Evolutionary conservation across 306 rosid genomes (phyloP).

Genomic region (Quercus ilex): DNA sequence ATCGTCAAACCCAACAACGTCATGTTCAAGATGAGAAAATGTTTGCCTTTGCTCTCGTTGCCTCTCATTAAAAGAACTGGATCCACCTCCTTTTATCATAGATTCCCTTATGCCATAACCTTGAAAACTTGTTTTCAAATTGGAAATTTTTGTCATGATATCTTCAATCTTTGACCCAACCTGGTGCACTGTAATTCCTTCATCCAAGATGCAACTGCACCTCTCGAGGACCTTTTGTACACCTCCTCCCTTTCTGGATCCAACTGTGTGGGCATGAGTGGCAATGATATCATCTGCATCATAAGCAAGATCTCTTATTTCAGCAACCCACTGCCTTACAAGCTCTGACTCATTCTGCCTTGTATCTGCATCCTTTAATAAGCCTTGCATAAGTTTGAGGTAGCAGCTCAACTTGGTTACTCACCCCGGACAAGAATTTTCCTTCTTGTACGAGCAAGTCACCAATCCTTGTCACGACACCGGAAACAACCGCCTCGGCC

Average conservation of each 20-base stretch:
- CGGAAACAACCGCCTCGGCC: constrained; percentile 41
- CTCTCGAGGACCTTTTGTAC: too few relatives aligned
- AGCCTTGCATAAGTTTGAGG: background rate
- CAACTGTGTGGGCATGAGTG: too few relatives aligned
- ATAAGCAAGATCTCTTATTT: constrained; percentile 52
- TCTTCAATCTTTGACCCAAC: constrained; percentile 12
- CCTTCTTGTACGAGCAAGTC: constrained; percentile 17
- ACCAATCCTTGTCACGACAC: constrained; percentile 31
- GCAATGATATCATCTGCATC: constrained; percentile 36
- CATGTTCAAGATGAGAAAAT: too few relatives aligned
- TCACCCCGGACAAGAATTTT: background rate
- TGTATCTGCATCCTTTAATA: constrained; percentile 26
- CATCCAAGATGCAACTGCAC: constrained; percentile 5
- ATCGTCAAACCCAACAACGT: too few relatives aligned
- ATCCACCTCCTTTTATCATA: background rate
- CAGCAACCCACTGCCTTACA: constrained; percentile 37
- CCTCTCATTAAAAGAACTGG: too few relatives aligned
- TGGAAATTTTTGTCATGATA: constrained; percentile 17
- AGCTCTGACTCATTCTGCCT: constrained; percentile 34
- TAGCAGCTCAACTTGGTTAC: background rate
- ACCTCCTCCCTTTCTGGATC: background rate
- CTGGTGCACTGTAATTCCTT: too few relatives aligned
- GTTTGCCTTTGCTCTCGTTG: too few relatives aligned
- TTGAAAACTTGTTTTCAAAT: background rate
- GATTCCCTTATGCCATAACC: background rate